These are phyloP conservation scores for Vaccinium macrocarpon DNA, from an alignment of 148 eudicot species.

Conservation along the genomic window DNA sequence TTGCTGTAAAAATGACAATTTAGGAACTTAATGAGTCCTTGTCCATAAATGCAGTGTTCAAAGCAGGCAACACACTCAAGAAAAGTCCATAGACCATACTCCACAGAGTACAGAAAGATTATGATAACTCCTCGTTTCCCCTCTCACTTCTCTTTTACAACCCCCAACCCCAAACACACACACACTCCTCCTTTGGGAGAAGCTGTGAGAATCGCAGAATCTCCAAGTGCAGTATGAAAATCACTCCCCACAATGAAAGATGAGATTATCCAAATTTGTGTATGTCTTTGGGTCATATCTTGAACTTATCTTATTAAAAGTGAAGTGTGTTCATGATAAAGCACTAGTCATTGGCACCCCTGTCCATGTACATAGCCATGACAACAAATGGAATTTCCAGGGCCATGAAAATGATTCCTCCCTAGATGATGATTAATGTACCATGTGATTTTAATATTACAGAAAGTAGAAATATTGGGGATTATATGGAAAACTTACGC, in stretches of 20 bases:
- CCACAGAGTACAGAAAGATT: neutral
- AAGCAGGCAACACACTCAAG: neutral
- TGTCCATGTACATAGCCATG: neutral
- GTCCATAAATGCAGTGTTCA: neutral
- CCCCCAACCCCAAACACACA: too few relatives aligned
- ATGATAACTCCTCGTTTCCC: neutral
- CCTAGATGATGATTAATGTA: neutral
- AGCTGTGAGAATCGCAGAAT: neutral
- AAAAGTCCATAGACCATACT: neutral
- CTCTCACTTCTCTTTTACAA: neutral
- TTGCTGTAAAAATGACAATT: neutral
- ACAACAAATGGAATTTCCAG: neutral
- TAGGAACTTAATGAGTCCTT: neutral
- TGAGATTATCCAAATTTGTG: neutral
- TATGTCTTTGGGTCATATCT: neutral
- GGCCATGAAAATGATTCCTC: neutral
- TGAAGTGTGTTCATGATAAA: neutral
- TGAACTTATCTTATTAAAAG: neutral
- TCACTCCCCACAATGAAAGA: neutral
- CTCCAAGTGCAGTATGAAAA: neutral
- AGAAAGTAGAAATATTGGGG: neutral
- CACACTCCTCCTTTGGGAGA: neutral
- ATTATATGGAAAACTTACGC: slow-evolving; percentile 66
- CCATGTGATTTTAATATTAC: neutral
- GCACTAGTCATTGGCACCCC: neutral